Evolutionary conservation across 495 filamentous ascomycete genomes (phyloP), one percentile per base, ranked within the genome.

Genomic region (Penicillium taxi): DNA sequence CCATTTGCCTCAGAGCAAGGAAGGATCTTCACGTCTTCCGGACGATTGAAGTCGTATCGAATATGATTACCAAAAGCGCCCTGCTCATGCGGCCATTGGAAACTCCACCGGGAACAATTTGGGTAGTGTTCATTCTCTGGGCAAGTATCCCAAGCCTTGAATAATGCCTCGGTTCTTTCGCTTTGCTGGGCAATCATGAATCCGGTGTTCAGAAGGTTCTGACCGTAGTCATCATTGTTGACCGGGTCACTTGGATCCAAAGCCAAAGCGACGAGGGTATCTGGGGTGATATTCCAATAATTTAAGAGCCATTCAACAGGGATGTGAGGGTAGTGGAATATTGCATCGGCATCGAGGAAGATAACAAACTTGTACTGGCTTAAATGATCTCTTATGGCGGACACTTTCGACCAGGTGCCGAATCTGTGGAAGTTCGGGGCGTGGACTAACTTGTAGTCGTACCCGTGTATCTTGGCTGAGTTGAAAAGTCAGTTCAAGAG

Each of bases 281-380:
- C 45, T 6, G 47, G 26, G 23, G 51, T 55, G 36, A 72, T 62
- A 31, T 62, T 50, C 71, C 70, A 75, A 53, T 70, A 67, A 53
- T 73, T 73, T 12, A 75, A 48, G 18, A 75, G 58, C 69, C 70
- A 75, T 45, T 75, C 71, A 19, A 73, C 41, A 5, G 71, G 69
- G 5, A 75, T 42, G 27, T 75, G 61, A 25, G 62, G 67, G 34
- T 64, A 53, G 23, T 57, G 48, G 40, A 72, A 65, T 42, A 73
- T 58, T 46, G 59, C 61, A 37, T 75, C 71, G 32, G 62, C 61
- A 45, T 75, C 71, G 24, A 73, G 39, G 60, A 68, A 71, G 35
- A 73, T 55, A 22, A 73, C 64, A 8, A 67, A 58, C 28, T 69
- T 58, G 38, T 67, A 70, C n/a, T 60, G 30, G 31, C 61, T 53